These are phyloP conservation scores for Boletus sp. DNA, from an alignment of 768 basidiomycete genomes.

Conservation along the genomic window DNA sequence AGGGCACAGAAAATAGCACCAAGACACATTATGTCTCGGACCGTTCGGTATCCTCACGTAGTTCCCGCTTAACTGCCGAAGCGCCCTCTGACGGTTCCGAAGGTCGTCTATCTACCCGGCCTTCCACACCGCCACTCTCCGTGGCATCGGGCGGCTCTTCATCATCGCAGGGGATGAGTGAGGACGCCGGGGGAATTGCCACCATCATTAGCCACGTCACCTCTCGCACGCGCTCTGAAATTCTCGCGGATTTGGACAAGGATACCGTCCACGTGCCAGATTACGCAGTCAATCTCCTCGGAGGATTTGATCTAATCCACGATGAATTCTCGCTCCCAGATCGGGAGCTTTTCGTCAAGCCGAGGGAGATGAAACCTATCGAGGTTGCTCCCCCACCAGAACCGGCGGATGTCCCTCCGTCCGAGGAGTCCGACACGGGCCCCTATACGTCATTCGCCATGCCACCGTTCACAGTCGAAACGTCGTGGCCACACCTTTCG, in stretches of 20 bases:
- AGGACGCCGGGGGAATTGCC: constrained; percentile 30
- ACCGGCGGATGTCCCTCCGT: constrained; percentile 18
- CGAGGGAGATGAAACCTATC: constrained; percentile 29
- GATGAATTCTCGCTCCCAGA: constrained; percentile 33
- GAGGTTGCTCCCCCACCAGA: constrained; percentile 27
- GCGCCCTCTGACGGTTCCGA: constrained; percentile 21
- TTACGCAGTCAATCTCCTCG: constrained; percentile 44
- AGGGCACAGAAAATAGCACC: constrained; percentile 16
- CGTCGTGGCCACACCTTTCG: constrained; percentile 19
- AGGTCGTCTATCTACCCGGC: constrained; percentile 22
- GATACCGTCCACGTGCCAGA: constrained; percentile 39
- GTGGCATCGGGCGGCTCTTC: constrained; percentile 25
- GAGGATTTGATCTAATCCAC: constrained; percentile 39
- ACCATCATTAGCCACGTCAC: constrained; percentile 36
- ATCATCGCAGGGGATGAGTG: constrained; percentile 19
- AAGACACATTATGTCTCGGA: constrained; percentile 16
- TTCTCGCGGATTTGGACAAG: constrained; percentile 34
- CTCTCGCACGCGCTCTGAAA: constrained; percentile 36
- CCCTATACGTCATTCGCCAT: constrained; percentile 32
- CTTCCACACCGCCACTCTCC: constrained; percentile 30
- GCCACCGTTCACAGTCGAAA: constrained; percentile 23
- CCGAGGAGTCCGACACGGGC: constrained; percentile 34
- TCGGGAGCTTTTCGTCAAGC: constrained; percentile 28
- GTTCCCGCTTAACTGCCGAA: constrained; percentile 23
- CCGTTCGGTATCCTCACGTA: constrained; percentile 16